These are phyloP conservation scores for Gonapodya sp. DNA, from an alignment of 192 early-diverging fungal genomes.

Conservation along the genomic window DNA sequence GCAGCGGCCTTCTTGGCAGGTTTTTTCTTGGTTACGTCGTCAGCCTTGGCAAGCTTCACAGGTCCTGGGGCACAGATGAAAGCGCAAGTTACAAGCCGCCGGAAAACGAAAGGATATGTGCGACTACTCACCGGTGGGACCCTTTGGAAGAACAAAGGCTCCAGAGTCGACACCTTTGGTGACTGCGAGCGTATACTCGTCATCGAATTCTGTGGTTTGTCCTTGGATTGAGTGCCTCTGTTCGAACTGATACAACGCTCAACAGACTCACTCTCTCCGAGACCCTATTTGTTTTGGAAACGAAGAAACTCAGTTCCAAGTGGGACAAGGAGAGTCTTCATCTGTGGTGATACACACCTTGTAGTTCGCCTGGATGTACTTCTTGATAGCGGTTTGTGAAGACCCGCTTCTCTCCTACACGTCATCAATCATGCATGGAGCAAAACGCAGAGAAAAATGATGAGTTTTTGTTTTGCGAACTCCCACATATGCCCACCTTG, in stretches of 20 bases:
- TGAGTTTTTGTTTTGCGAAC: too few relatives aligned
- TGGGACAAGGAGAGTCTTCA: constrained; percentile 8
- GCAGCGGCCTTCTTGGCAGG: constrained; percentile 27
- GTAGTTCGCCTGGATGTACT: constrained; percentile 68
- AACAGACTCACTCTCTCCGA: constrained; percentile 31
- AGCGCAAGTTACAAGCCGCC: not conserved
- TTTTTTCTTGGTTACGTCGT: constrained; percentile 30
- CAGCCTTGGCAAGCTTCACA: constrained; percentile 54
- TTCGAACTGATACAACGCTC: too few relatives aligned
- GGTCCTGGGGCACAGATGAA: constrained; percentile 28
- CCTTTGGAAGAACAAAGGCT: constrained; percentile 57
- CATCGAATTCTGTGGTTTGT: constrained; percentile 25
- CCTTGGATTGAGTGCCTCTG: too few relatives aligned
- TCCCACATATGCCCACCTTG: too few relatives aligned
- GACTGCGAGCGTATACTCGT: constrained; percentile 52
- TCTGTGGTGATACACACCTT: constrained; percentile 29
- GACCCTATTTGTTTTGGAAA: constrained; percentile 15
- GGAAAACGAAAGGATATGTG: not conserved
- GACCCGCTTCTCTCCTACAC: constrained; percentile 65
- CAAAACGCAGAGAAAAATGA: not conserved
- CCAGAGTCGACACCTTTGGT: constrained; percentile 54
- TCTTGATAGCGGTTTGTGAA: constrained; percentile 65
- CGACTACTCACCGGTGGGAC: constrained; percentile 17
- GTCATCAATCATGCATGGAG: constrained; percentile 36
- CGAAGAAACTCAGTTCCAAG: constrained; percentile 2